Base-by-base conservation (phyloP, 441 rosid genomes). In the Erodium texanum region DNA sequence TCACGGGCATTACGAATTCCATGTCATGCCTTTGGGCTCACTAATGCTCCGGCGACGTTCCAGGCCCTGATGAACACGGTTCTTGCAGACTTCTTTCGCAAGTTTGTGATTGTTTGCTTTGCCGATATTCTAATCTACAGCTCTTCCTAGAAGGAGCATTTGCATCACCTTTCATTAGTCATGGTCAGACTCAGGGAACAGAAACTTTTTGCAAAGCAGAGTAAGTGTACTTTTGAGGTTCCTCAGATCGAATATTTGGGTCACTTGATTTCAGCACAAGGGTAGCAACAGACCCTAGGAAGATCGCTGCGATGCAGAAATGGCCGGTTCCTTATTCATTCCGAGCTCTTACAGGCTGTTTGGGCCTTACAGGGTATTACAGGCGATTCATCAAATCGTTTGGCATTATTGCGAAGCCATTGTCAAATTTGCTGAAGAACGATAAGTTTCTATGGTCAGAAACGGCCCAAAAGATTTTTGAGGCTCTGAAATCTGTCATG, bases 271-370 rank as follows among this genome's bases (percentile, higher is more conserved):
- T 14, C 63, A 0, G 10, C 2, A 0, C 0, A 23, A 0, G 72
- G 72, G 75, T 71, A 0, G 0, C n/a, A 0, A 41, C 66, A 0
- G 75, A 70, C 10, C 59, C n/a, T n/a, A n/a, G n/a, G 70, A 72
- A n/a, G n/a, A n/a, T n/a, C n/a, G n/a, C n/a, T n/a, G n/a, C n/a
- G n/a, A n/a, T n/a, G n/a, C n/a, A n/a, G 10, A 38, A 4, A 3
- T 38, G 45, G 45, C 45, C 45, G 10, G 6, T 10, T 38, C 45
- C 45, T 3, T 4, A 38, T 3, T 3, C 4, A 3, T 38, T 38
- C 10, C 4, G 10, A 38, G 4, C 10, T 10, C 10, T 38, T 4
- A 38, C 6, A 38, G 45, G 45, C 4, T 38, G 4, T 10, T 38
- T 38, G 45, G 45, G 45, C n/a, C n/a, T n/a, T n/a, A n/a, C n/a